Evolutionary conservation across 1,139 yeast genomes (phyloP).

Genomic region (Magnusiomyces tetraspermus): DNA sequence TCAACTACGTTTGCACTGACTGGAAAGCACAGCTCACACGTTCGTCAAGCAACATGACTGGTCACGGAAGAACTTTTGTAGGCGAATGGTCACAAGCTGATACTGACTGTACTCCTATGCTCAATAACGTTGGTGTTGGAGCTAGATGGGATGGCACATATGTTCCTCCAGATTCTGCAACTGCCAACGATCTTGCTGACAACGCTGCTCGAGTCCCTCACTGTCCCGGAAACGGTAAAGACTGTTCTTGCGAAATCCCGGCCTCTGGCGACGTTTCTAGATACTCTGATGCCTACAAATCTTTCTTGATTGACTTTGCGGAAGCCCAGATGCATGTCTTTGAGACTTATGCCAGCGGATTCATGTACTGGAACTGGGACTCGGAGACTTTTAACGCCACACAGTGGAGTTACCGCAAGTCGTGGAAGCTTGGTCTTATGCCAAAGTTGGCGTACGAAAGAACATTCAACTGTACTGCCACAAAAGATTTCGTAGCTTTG

Average conservation of each 20-base stretch:
- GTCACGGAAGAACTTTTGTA: slow-evolving; percentile 52
- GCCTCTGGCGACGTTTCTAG: slow-evolving; percentile 24
- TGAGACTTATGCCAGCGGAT: slow-evolving; percentile 30
- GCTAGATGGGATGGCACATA: slow-evolving; percentile 63
- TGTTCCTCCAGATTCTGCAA: slow-evolving; percentile 16
- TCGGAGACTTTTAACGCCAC: slow-evolving; percentile 27
- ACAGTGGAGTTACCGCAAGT: slow-evolving; percentile 33
- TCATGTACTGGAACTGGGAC: slow-evolving; percentile 34
- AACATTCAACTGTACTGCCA: slow-evolving; percentile 22
- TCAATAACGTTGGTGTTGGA: slow-evolving; percentile 80
- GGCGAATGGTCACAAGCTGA: slow-evolving; percentile 92
- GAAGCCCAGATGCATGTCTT: slow-evolving; percentile 31
- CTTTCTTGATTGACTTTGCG: slow-evolving; percentile 28
- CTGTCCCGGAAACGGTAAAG: too few species aligned
- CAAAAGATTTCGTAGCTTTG: slow-evolving; percentile 24
- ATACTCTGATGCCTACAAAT: slow-evolving; percentile 25
- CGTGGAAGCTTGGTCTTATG: slow-evolving; percentile 26
- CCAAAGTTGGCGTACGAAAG: slow-evolving; percentile 29
- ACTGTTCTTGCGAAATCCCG: slow-evolving; percentile 26
- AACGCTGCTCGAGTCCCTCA: too few species aligned
- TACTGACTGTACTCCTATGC: slow-evolving; percentile 84
- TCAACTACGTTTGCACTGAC: slow-evolving; percentile 32
- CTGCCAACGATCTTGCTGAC: too few species aligned
- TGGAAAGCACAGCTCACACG: slow-evolving; percentile 42
- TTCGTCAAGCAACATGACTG: slow-evolving; percentile 44